These are phyloP conservation scores for Leucaena leucocephala DNA, from an alignment of 306 rosid species.

Conservation along the genomic window DNA sequence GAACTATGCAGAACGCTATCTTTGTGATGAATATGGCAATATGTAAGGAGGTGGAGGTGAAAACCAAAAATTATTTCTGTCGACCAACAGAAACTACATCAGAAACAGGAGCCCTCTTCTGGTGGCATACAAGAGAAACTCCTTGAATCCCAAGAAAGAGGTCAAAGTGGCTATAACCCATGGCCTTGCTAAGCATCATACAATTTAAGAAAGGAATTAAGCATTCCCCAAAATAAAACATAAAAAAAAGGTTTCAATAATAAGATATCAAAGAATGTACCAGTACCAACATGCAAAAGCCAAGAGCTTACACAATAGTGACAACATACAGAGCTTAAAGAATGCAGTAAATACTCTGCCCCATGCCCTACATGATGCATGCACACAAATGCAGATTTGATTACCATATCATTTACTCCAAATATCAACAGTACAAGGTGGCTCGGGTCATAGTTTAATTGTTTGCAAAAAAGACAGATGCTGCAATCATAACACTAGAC, in stretches of 20 bases:
- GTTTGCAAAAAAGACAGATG: slow-evolving; percentile 2
- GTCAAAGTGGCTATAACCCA: slow-evolving; percentile 5
- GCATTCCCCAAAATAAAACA: neutral
- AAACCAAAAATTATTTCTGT: neutral
- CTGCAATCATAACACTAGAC: neutral
- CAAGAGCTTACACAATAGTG: neutral
- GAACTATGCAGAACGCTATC: neutral
- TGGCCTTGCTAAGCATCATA: slow-evolving; percentile 15
- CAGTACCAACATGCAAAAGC: neutral
- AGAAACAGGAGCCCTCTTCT: slow-evolving; percentile 22
- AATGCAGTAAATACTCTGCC: slow-evolving; percentile 13
- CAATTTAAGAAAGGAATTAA: slow-evolving; percentile 20
- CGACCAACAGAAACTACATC: slow-evolving; percentile 6
- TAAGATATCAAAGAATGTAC: slow-evolving; percentile 9
- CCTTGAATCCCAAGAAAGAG: slow-evolving; percentile 22
- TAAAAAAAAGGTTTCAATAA: neutral
- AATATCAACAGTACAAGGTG: neutral
- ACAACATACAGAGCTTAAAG: slow-evolving; percentile 6
- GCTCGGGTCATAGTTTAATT: neutral
- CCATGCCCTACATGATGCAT: slow-evolving; percentile 16
- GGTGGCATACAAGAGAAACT: slow-evolving; percentile 28
- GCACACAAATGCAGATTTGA: slow-evolving; percentile 24
- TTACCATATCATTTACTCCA: slow-evolving; percentile 7
- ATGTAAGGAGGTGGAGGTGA: neutral
- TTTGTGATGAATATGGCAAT: neutral